These are phyloP conservation scores for Cryomyces minteri DNA, from an alignment of 495 filamentous ascomycete species.

Conservation along the genomic window DNA sequence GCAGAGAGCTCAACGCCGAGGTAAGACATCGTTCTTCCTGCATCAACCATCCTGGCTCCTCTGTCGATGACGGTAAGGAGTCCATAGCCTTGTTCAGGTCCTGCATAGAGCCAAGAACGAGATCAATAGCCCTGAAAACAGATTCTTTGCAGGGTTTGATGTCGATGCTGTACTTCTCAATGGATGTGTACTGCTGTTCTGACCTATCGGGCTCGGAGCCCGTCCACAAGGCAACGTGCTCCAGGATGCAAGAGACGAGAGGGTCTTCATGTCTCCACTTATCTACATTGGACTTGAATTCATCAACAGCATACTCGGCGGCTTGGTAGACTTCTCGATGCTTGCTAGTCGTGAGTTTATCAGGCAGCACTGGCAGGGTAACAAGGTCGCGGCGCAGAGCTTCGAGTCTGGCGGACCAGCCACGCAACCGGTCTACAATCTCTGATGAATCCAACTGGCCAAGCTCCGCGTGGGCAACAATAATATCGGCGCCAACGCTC, in stretches of 20 bases:
- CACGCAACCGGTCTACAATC: constrained; percentile 3
- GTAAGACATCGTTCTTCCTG: background rate
- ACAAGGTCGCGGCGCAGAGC: background rate
- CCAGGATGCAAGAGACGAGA: constrained; percentile 1
- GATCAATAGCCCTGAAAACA: constrained; percentile 9
- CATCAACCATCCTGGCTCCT: constrained; percentile 1
- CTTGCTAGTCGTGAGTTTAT: constrained; percentile 4
- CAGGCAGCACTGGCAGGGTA: constrained; percentile 4
- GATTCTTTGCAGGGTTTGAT: background rate
- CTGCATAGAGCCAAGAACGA: constrained; percentile 17
- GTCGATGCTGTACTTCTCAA: too few relatives aligned
- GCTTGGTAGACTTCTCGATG: constrained; percentile 1
- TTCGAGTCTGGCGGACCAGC: constrained; percentile 2
- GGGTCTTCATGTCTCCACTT: constrained; percentile 3
- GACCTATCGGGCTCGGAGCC: background rate
- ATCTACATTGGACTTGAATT: constrained; percentile 3
- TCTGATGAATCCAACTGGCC: constrained; percentile 8
- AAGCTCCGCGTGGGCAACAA: constrained; percentile 13
- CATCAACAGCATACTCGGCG: background rate
- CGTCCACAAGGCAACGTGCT: constrained; percentile 9
- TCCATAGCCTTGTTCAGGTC: constrained; percentile 10
- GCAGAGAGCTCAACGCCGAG: background rate
- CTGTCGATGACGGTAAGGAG: background rate
- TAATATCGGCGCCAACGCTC: constrained; percentile 4
- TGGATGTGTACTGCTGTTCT: too few relatives aligned